These are phyloP conservation scores for Linnemannia zychae DNA, from an alignment of 192 early-diverging fungal genomes.

Conservation along the genomic window DNA sequence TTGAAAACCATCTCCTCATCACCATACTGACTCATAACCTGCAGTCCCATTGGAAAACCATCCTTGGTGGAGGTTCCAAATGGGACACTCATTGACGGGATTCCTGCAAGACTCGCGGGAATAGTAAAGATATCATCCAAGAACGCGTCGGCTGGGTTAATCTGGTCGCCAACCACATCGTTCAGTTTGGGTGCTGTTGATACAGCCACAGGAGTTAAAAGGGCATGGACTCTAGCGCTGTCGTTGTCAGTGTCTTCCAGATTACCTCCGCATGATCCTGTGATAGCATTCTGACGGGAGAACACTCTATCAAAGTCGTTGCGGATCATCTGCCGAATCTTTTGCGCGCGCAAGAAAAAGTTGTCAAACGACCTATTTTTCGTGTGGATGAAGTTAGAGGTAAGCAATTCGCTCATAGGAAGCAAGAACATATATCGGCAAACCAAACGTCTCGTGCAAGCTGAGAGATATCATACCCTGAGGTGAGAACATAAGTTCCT, in stretches of 20 bases:
- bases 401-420: not conserved
- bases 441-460: not conserved
- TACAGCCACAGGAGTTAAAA: slow-evolving; percentile 86
- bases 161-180: slow-evolving; percentile 34
- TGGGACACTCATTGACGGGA: slow-evolving; percentile 80
- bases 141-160: slow-evolving; percentile 69
- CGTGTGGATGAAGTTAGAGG: slow-evolving; percentile 6
- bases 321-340: slow-evolving; percentile 82
- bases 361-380: slow-evolving; percentile 71
- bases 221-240: slow-evolving; percentile 68
- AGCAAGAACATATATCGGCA: not conserved
- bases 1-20: slow-evolving; percentile 75
- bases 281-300: slow-evolving; percentile 69
- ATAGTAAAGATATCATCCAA: slow-evolving; percentile 93
- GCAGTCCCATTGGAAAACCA: slow-evolving; percentile 83
- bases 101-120: slow-evolving; percentile 88
- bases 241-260: slow-evolving; percentile 10
- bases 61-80: slow-evolving; percentile 57
- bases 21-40: slow-evolving; percentile 90
- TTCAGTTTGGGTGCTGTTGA: slow-evolving; percentile 76
- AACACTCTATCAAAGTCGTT: slow-evolving; percentile 85
- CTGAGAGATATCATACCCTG: slow-evolving; percentile 61
- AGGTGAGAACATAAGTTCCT: slow-evolving; percentile 88
- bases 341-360: slow-evolving; percentile 87
- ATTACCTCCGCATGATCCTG: not conserved